phyloP scores from a whole-genome alignment of 371 early-diverging fungal species.

The Syncephalastrum monosporum region DNA sequence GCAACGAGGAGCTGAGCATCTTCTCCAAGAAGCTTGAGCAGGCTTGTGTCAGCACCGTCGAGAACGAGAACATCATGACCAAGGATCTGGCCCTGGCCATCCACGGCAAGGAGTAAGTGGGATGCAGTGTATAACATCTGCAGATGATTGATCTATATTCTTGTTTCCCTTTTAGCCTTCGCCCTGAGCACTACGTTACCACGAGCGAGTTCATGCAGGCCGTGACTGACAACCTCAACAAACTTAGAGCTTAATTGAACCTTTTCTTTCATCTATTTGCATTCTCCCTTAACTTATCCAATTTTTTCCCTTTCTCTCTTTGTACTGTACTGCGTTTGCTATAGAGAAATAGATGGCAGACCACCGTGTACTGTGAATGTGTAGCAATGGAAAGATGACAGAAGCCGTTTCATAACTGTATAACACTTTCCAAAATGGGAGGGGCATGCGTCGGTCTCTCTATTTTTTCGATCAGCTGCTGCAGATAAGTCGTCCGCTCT shows the following conservation, averaged over 20 bases:
- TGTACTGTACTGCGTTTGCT: background rate
- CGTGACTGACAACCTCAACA: slow-evolving; percentile 66
- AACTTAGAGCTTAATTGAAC: slow-evolving; percentile 22
- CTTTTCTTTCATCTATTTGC: slow-evolving; percentile 4
- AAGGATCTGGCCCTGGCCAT: slow-evolving; percentile 92
- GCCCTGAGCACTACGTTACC: slow-evolving; percentile 73
- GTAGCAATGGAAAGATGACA: background rate
- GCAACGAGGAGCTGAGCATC: slow-evolving; percentile 62
- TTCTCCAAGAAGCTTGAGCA: slow-evolving; percentile 76
- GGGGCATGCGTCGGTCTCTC: background rate
- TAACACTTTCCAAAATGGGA: background rate
- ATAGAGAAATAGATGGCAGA: too few relatives aligned
- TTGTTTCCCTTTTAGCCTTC: slow-evolving; percentile 34
- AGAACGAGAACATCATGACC: slow-evolving; percentile 82
- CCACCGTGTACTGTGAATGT: too few relatives aligned
- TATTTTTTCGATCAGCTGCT: background rate
- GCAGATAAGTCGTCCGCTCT: background rate
- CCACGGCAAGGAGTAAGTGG: slow-evolving; percentile 69
- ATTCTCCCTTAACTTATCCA: slow-evolving; percentile 2
- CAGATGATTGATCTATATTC: slow-evolving; percentile 4
- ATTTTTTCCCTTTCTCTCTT: background rate
- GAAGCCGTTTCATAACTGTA: background rate
- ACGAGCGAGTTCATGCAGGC: slow-evolving; percentile 80
- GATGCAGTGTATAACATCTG: background rate
- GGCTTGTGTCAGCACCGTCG: slow-evolving; percentile 85